A percentile compares a stretch with the other conserved stretches of the same genome.
phyloP scores from a whole-genome alignment of 106 monocot species.

The Allium fistulosum region DNA sequence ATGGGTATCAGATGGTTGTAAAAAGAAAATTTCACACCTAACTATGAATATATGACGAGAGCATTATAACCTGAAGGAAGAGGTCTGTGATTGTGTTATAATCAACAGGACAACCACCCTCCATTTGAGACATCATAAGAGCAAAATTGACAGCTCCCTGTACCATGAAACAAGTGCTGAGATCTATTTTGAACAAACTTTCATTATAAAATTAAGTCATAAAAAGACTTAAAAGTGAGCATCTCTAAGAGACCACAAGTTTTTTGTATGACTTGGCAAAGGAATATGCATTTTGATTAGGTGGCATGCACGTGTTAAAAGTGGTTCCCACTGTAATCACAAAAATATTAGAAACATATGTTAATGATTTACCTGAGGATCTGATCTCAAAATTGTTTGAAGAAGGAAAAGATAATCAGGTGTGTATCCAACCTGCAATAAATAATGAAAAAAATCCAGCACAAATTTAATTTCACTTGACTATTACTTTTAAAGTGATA shows the following conservation, averaged over 20 bases:
- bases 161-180: not conserved
- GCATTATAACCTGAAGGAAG: slow-evolving; percentile 76
- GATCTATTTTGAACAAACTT: too few species aligned
- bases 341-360: not conserved
- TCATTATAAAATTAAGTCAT: too few species aligned
- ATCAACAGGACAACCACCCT: slow-evolving; percentile 95
- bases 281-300: too few species aligned
- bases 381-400: slow-evolving; percentile 85
- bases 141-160: slow-evolving; percentile 82
- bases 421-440: slow-evolving; percentile 93
- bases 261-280: too few species aligned
- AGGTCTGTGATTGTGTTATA: slow-evolving; percentile 98
- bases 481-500: too few species aligned
- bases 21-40: not conserved
- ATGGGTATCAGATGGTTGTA: too few species aligned
- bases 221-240: too few species aligned
- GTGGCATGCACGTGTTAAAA: too few species aligned
- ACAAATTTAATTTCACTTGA: not conserved
- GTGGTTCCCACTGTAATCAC: too few species aligned
- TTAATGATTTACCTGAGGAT: slow-evolving; percentile 71
- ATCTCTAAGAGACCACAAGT: too few species aligned
- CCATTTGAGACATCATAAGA: slow-evolving; percentile 98
- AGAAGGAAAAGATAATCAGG: slow-evolving; percentile 98
- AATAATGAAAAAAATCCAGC: slow-evolving; percentile 8
- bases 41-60: not conserved